Evolutionary conservation across 306 rosid genomes (phyloP).

Genomic region (Fragaria iinumae): DNA sequence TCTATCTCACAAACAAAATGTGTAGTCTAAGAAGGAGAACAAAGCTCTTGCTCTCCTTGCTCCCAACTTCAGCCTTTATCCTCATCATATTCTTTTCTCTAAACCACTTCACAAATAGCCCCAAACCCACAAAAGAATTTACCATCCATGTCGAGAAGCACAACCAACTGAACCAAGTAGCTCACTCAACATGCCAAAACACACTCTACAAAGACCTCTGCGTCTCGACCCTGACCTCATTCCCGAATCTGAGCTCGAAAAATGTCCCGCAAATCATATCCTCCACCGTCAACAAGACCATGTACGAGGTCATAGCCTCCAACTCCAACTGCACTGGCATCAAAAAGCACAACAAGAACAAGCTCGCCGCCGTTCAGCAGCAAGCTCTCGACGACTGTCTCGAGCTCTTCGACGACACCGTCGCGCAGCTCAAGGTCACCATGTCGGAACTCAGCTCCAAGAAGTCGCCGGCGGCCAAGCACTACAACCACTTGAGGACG

Average conservation of each 20-base stretch:
- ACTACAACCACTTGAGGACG: slow-evolving; percentile 45
- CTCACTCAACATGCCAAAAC: slow-evolving; percentile 58
- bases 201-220: slow-evolving; percentile 73
- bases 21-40: slow-evolving; percentile 18
- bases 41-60: slow-evolving; percentile 23
- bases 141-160: slow-evolving; percentile 36
- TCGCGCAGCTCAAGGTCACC: slow-evolving; percentile 41
- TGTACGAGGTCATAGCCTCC: slow-evolving; percentile 42
- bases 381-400: slow-evolving; percentile 76
- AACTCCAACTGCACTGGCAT: slow-evolving; percentile 48
- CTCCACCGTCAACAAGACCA: slow-evolving; percentile 43
- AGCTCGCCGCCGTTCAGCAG: slow-evolving; percentile 22
- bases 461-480: slow-evolving; percentile 10
- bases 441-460: slow-evolving; percentile 39
- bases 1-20: slow-evolving; percentile 20
- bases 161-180: slow-evolving; percentile 43
- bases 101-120: slow-evolving; percentile 19
- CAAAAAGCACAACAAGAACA: slow-evolving; percentile 12
- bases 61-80: slow-evolving; percentile 12
- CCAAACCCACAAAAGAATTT: slow-evolving; percentile 3
- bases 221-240: slow-evolving; percentile 55
- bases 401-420: slow-evolving; percentile 51
- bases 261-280: slow-evolving; percentile 48
- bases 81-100: slow-evolving; percentile 18
- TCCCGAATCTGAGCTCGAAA: slow-evolving; percentile 57